Conservation (phyloP, 495 filamentous ascomycete species). For the Pseudevernia furfuracea region DNA sequence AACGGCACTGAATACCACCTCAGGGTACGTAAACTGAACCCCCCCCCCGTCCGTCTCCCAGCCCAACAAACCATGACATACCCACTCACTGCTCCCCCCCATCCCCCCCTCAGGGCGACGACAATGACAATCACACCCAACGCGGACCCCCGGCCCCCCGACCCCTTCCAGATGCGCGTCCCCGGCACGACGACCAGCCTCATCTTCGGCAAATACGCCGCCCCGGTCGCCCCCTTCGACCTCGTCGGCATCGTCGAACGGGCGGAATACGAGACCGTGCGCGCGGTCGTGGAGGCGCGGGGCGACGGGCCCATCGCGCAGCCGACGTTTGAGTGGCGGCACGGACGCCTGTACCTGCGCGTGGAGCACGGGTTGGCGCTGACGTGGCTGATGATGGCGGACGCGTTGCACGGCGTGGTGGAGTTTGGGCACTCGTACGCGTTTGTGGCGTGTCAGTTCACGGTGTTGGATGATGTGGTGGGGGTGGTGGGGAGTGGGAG, state of each 20-base stretch:
- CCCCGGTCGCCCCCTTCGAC: neutral
- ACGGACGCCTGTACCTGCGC: neutral
- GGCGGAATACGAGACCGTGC: neutral
- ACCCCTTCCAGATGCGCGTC: neutral
- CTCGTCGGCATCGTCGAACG: neutral
- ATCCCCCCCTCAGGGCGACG: no score
- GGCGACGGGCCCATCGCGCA: neutral
- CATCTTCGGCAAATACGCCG: neutral
- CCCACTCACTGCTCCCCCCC: neutral
- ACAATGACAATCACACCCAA: no score
- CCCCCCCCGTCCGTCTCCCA: no score
- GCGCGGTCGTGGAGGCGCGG: neutral
- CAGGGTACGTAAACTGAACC: no score
- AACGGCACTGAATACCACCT: no score
- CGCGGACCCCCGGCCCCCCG: neutral
- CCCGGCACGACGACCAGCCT: neutral
- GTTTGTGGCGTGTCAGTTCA: neutral
- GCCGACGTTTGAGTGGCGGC: neutral
- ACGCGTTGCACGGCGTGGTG: neutral
- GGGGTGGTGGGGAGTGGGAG: neutral
- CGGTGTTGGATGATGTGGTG: neutral
- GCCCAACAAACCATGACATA: no score
- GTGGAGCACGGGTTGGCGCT: neutral
- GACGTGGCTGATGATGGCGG: neutral
- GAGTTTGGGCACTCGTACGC: neutral